Conservation (phyloP, 306 rosid species). For the Datisca glomerata region DNA sequence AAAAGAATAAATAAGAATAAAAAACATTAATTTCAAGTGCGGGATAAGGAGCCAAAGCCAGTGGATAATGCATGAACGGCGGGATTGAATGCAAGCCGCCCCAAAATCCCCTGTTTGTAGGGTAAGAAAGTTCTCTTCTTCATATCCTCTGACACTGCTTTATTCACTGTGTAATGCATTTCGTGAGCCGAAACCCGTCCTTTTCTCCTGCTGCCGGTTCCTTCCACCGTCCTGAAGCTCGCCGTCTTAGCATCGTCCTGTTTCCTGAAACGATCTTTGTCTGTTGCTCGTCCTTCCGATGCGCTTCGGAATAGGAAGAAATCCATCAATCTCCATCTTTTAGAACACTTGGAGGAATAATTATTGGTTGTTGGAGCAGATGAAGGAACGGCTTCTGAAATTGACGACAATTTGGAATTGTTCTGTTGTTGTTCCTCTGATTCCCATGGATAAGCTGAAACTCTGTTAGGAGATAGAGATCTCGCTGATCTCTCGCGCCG, state of each 20-base stretch:
- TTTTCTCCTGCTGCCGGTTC: constrained; percentile 14
- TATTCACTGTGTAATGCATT: constrained; percentile 57
- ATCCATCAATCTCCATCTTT: constrained; percentile 70
- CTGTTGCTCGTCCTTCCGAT: constrained; percentile 70
- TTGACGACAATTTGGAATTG: constrained; percentile 2
- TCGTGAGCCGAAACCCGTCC: constrained; percentile 57
- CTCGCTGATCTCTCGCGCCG: constrained; percentile 38
- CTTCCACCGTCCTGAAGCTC: constrained; percentile 33
- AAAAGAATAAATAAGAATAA: background rate
- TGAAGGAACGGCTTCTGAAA: constrained; percentile 7
- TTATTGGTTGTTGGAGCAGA: constrained; percentile 8
- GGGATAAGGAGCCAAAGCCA: constrained; percentile 37
- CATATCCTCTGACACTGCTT: constrained; percentile 53
- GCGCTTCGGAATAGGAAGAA: constrained; percentile 78
- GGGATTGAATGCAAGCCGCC: constrained; percentile 46
- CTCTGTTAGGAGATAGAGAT: constrained; percentile 59
- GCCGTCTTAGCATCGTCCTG: constrained; percentile 24
- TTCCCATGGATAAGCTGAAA: constrained; percentile 32
- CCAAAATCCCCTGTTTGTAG: constrained; percentile 76
- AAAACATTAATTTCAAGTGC: constrained; percentile 10
- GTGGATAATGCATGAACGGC: constrained; percentile 26
- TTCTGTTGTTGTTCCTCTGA: constrained; percentile 26
- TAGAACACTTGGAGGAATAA: constrained; percentile 31
- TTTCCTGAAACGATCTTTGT: constrained; percentile 45
- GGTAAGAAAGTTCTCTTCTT: constrained; percentile 90